These are phyloP conservation scores for Flaveria trinervia DNA, from an alignment of 129 eudicot species.

Conservation along the genomic window DNA sequence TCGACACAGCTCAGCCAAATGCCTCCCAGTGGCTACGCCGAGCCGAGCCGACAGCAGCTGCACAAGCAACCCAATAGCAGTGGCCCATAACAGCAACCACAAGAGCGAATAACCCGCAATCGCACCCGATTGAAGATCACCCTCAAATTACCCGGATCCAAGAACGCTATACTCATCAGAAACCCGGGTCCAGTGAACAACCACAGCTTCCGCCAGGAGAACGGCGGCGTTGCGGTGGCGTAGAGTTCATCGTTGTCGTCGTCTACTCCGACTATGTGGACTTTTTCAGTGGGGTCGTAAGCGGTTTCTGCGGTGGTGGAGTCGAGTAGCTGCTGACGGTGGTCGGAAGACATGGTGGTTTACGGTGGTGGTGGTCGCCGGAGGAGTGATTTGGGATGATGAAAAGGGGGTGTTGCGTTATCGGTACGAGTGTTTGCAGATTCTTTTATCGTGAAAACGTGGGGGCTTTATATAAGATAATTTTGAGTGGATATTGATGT, in stretches of 20 bases:
- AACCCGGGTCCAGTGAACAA: constrained; percentile 15
- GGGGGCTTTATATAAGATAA: background rate
- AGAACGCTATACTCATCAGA: constrained; percentile 3
- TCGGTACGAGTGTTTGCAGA: background rate
- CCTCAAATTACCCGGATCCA: constrained; percentile 21
- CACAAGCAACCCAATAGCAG: constrained; percentile 12
- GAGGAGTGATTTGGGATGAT: background rate
- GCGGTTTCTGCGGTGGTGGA: background rate
- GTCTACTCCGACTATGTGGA: constrained; percentile 12
- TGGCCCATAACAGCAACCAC: constrained; percentile 13
- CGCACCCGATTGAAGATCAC: constrained; percentile 15
- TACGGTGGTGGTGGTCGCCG: background rate
- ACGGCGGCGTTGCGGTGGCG: background rate
- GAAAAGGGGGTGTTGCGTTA: constrained; percentile 1
- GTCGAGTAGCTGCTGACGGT: background rate
- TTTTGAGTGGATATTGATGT: background rate
- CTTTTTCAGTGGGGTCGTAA: constrained; percentile 11
- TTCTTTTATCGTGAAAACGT: background rate
- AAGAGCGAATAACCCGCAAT: constrained; percentile 7
- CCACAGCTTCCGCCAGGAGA: constrained; percentile 16
- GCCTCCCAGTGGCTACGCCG: constrained; percentile 12
- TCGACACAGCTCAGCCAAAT: constrained; percentile 15
- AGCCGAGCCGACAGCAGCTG: constrained; percentile 14
- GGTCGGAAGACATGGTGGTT: constrained; percentile 17
- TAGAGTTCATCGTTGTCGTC: background rate